Evolutionary conservation across 2,329 filamentous ascomycete species (phyloP), one percentile per base, ranked within the genome.

Genomic region (Penicillium sp.): DNA sequence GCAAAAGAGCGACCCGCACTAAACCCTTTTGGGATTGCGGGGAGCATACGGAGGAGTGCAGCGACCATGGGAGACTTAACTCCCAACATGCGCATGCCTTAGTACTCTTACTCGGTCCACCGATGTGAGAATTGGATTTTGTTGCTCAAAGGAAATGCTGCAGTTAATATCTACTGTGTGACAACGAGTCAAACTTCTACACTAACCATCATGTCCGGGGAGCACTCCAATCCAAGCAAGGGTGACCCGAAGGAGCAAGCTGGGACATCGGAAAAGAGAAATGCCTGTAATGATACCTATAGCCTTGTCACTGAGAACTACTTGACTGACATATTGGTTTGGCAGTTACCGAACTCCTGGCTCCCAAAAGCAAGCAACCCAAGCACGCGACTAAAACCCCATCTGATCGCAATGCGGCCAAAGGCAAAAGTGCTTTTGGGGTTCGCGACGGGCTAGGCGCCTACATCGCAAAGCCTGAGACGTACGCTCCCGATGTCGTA

Each of bases 391-490:
- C 47, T 60, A 58, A 39, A 47, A 47, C 27, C 54, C 58, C 55
- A 41, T 64, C 65, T 60, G 55, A 55, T 53, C 58, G 59, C 50
- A 45, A 60, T 58, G 50, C 55, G 46, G 41, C 51, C 7, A 52
- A 64, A 44, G 59, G 58, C 34, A 70, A 56, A 45, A 56, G 55
- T 55, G 57, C 51, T 16, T 63, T 70, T 29, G 81, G 81, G 69
- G 77, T 76, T 16, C 81, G 86, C 53, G 81, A 87, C 60, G 87
- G 81, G 0, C 81, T 94, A 0, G 84, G 84, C 43, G 76, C 79
- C 21, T 94, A 94, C 74, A 87, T 89, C 48, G 66, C 77, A 8
- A 75, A 84, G 52, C 90, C 90, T 0, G 79, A 82, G 34, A 78
- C 80, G 1, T 88, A 85, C 66, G 81, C 86, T 1, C 63, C 80